Base-by-base conservation (phyloP, 2,329 filamentous ascomycete species). In the Dactylellina sp. region DNA sequence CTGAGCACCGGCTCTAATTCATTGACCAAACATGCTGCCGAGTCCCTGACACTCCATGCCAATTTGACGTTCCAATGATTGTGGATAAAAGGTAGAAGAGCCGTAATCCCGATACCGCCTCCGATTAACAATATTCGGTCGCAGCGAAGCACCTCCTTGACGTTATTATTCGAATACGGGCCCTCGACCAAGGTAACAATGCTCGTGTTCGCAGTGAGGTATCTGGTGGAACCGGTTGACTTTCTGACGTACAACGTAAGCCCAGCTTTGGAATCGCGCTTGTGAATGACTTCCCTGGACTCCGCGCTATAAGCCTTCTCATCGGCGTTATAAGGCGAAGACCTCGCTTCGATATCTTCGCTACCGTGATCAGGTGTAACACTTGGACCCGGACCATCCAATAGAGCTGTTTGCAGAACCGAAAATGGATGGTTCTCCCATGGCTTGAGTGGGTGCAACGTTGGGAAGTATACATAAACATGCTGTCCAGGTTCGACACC, bases 391-490 rank as follows among this genome's bases (percentile, higher is more conserved):
- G n/a, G n/a, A n/a, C n/a, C n/a, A n/a, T n/a, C n/a, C n/a, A n/a
- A n/a, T 49, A 78, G 16, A 14, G 75, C 55, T 14, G 80, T 81
- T 18, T 78, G 77, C 1, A 81, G 70, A 24, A 85, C 77, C 0
- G 84, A 85, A 76, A 87, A 87, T 0, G 85, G 85, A 76, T 87
- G 86, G 50, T 84, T 86, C 77, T 86, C 85, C 85, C 85, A 87
- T 0, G 79, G 76, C 7, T 81, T 79, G 75, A 78, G 76, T 1
- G 75, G 77, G 14, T 63, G 81, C 0, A 85, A 76, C 0, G 82
- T 83, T 0, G 85, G 85, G 76, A 87, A 86, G 77, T 85, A 85
- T 0, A 83, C 78, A 65, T 85, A 86, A 0, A 80, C 82, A 56
- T 84, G 81, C 1, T 80, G 77, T 1, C 80, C 81, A 0, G 80